Evolutionary conservation across 2,329 filamentous ascomycete genomes (phyloP), one percentile per base, ranked within the genome.

Genomic region (Fusarium coicis): DNA sequence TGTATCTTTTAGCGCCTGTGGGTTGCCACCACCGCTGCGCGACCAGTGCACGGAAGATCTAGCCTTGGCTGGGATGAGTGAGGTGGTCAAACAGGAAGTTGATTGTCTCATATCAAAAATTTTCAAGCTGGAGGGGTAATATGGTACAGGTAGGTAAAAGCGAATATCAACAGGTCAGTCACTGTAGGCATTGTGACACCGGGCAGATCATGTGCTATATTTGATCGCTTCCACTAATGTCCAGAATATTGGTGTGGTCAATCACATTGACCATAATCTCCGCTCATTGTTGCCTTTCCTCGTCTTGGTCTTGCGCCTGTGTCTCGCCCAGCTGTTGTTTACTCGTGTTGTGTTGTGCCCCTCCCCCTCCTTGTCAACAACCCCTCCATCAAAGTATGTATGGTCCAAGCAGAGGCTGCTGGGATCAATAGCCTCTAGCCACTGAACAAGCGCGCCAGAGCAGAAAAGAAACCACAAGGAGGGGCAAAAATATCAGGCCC

Each of bases 1-100:
- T 72, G 60, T 56, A 55, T 34, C 23, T 46, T 43, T 63, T 76
- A 66, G 67, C 47, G 70, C 43, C 36, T 61, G 40, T 56, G 52
- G 46, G 57, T 79, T 75, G 78, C 78, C 78, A 79, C 77, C 75
- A 58, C 70, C 74, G 67, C 73, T 70, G 34, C 50, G 53, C 64
- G 63, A 63, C 69, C 69, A 68, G 70, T 67, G 67, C 76, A 76
- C 61, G 58, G 66, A 76, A 67, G 75, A 77, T 76, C 75, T 68
- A 52, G 67, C 49, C 66, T 63, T 68, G 56, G 56, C 66, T 47
- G 32, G 64, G 64, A 46, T 69, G 44, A 52, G 37, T 68, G 58
- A 64, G 68, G 57, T 66, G 66, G 52, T 74, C 70, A 66, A 72
- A 73, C 26, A 56, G 58, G 64, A 62, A 76, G 74, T 69, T 65